Base-by-base conservation (phyloP, 2,329 filamentous ascomycete genomes). In the Karstenula rhodostoma region DNA sequence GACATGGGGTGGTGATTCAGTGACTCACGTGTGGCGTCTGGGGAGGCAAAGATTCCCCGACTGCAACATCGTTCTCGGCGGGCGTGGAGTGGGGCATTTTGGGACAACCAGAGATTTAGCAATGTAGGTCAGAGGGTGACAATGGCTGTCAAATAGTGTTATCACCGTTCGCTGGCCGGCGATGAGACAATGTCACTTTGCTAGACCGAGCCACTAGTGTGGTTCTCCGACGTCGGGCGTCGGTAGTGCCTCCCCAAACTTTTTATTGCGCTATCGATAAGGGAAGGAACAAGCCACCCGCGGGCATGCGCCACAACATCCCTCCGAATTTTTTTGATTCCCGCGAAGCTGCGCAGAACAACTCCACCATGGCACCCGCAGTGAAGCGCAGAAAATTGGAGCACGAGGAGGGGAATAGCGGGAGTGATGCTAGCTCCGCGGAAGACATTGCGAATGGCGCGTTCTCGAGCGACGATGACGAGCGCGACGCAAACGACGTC, bases 301-400 rank as follows among this genome's bases (percentile, higher is more conserved):
- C 37, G 23, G 50, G 35, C 37, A 53, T 43, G 44, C 44, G 52
- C 52, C 52, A 55, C 52, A 55, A 8, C 27, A 12, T 22, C 22
- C 25, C 43, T 23, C 29, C 12, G 17, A 49, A 44, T 33, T 57
- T 57, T 57, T 52, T 15, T 33, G 46, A 15, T 33, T 33, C 44
- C 13, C 29, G 51, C 54, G 44, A 49, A 58, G 23, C 13, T 23
- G 23, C 32, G 10, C 37, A 33, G 15, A 29, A 29, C 49, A 32
- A 43, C 27, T 29, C 56, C 52, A 54, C 27, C 29, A 79, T 78
- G 76, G 71, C 71, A 56, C 76, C 75, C 54, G 74, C 75, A 42
- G 74, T 76, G 5, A 84, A 84, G 67, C 74, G 81, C 67, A 80
- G 82, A 68, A 84, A 83, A 69, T 70, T 84, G 35, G 80, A 79